These are phyloP conservation scores for Harringtonia aguacate DNA, from an alignment of 2,329 filamentous ascomycete species.

Conservation along the genomic window DNA sequence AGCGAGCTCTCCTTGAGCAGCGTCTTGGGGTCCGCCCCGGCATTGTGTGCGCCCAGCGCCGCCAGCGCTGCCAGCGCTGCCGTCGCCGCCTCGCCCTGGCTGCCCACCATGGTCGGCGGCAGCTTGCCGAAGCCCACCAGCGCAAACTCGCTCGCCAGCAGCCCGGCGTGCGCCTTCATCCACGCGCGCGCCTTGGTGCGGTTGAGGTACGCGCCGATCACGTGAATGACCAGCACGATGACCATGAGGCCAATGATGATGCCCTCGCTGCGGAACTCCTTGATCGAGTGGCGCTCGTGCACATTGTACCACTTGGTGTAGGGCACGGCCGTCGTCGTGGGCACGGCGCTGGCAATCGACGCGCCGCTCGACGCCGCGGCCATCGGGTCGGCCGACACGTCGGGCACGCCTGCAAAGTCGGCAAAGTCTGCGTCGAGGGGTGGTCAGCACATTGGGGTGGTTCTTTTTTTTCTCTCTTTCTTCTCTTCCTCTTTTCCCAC, in stretches of 20 bases:
- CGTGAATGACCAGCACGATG: constrained; percentile 65
- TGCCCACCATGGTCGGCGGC: constrained; percentile 22
- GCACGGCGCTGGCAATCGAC: constrained; percentile 29
- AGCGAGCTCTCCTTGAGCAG: constrained; percentile 78
- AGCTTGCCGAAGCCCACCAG: constrained; percentile 68
- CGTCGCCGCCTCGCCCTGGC: constrained; percentile 43
- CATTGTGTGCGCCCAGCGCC: constrained; percentile 27
- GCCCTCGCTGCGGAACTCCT: constrained; percentile 82
- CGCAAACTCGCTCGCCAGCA: constrained; percentile 73
- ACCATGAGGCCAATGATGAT: constrained; percentile 67
- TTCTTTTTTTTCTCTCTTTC: background rate
- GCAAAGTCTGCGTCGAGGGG: constrained; percentile 60
- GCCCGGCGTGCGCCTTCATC: constrained; percentile 62
- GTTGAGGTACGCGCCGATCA: constrained; percentile 74
- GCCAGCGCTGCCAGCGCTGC: constrained; percentile 41
- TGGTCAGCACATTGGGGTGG: constrained; percentile 6
- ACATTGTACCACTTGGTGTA: constrained; percentile 96
- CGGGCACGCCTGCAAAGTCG: constrained; percentile 73
- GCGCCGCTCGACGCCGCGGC: constrained; percentile 26
- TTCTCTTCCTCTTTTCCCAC: background rate
- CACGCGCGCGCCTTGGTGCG: constrained; percentile 69
- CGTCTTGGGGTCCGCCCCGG: constrained; percentile 32
- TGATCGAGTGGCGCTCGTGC: constrained; percentile 76
- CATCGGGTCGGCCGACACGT: constrained; percentile 45
- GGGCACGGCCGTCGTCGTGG: constrained; percentile 42